phyloP scores from a whole-genome alignment of 139 green algal species.

The Eudorina sp. region DNA sequence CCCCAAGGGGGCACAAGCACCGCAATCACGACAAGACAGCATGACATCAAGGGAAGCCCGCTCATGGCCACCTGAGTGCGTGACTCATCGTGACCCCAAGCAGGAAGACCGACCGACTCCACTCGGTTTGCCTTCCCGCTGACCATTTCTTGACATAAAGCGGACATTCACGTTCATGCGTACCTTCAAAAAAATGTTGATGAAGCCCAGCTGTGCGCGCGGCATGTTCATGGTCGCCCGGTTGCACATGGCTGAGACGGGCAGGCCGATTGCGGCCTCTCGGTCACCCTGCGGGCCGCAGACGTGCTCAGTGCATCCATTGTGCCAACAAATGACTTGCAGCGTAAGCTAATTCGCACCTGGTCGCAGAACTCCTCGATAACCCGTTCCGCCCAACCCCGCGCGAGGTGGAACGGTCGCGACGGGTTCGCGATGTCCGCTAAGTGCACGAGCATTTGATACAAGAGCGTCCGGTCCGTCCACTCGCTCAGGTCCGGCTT shows the following conservation, averaged over 20 bases:
- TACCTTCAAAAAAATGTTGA: slow-evolving; percentile 71
- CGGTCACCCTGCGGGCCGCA: slow-evolving; percentile 71
- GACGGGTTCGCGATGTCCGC: slow-evolving; percentile 77
- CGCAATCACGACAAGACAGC: no score
- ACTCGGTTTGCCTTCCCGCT: no score
- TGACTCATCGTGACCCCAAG: no score
- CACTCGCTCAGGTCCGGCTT: slow-evolving; percentile 61
- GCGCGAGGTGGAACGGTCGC: slow-evolving; percentile 67
- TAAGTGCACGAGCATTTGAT: slow-evolving; percentile 74
- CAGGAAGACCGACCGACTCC: no score
- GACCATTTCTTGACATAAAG: no score
- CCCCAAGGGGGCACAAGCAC: no score
- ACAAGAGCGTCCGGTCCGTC: slow-evolving; percentile 68
- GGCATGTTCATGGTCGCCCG: slow-evolving; percentile 72
- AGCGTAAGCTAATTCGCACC: slow-evolving; percentile 34
- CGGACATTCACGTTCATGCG: no score
- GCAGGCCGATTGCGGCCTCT: slow-evolving; percentile 72
- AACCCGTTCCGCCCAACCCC: slow-evolving; percentile 71
- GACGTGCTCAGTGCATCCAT: neutral
- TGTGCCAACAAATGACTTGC: neutral
- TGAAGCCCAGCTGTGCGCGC: slow-evolving; percentile 77
- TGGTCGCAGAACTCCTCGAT: slow-evolving; percentile 77
- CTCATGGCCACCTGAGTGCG: no score
- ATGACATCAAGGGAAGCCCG: no score
- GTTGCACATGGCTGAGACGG: slow-evolving; percentile 81